Conservation (phyloP, 2,329 filamentous ascomycete genomes). For the Cercospora sp. region DNA sequence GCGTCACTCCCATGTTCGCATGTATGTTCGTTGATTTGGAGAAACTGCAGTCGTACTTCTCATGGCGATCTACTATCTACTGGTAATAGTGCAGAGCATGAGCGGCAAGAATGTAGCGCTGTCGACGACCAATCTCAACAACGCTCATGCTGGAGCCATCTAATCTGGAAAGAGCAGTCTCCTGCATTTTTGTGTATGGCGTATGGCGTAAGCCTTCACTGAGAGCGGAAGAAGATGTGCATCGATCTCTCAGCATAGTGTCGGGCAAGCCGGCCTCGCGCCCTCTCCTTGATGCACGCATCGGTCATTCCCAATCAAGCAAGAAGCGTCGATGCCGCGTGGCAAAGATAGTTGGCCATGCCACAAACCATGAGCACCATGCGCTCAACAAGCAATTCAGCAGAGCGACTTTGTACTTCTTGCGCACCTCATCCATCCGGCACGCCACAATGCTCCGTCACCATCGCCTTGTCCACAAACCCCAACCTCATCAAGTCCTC, state of each 20-base stretch:
- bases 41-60: background rate
- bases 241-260: background rate
- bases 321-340: background rate
- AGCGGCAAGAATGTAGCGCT: background rate
- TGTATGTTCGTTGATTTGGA: background rate
- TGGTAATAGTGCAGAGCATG: background rate
- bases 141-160: background rate
- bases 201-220: background rate
- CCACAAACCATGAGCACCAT: background rate
- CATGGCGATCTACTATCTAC: background rate
- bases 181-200: background rate
- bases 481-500: conserved; percentile 7
- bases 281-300: background rate
- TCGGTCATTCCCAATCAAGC: background rate
- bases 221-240: background rate
- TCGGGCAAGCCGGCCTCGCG: background rate
- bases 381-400: background rate
- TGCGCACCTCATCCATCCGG: background rate
- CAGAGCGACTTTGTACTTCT: background rate
- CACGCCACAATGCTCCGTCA: conserved; percentile 1
- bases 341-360: background rate
- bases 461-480: conserved; percentile 13
- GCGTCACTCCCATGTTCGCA: conserved; percentile 1
- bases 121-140: background rate
- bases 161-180: background rate